phyloP scores from a whole-genome alignment of 768 basidiomycete species.

The Phlegmacium glaucopus region DNA sequence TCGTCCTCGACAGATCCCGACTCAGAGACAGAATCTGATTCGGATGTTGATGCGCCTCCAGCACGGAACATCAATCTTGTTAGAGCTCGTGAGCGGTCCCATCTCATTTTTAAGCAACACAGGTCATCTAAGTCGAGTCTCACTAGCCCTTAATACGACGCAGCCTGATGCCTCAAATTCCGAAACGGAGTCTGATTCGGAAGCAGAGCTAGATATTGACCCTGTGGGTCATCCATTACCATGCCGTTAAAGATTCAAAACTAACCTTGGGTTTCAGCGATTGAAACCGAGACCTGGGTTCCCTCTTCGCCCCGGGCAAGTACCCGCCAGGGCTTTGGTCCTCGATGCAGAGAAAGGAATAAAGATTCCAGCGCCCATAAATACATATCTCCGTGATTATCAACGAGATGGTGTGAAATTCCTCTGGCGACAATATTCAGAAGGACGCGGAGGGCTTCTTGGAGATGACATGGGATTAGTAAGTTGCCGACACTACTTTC shows the following conservation, averaged over 20 bases:
- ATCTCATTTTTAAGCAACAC: neutral
- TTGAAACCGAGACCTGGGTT: slow-evolving; percentile 54
- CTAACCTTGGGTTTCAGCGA: slow-evolving; percentile 22
- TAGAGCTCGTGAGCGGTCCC: neutral
- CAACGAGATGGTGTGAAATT: slow-evolving; percentile 86
- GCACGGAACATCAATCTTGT: neutral
- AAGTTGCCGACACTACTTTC: slow-evolving; percentile 11
- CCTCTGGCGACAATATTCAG: slow-evolving; percentile 68
- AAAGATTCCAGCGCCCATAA: slow-evolving; percentile 66
- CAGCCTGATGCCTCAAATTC: neutral
- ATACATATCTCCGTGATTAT: slow-evolving; percentile 85
- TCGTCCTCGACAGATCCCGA: slow-evolving; percentile 8
- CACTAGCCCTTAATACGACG: neutral
- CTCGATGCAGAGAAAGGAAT: slow-evolving; percentile 46
- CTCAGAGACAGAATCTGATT: slow-evolving; percentile 43
- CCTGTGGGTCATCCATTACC: slow-evolving; percentile 17
- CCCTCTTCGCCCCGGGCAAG: slow-evolving; percentile 41
- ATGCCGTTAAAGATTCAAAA: neutral
- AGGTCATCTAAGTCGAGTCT: too few species aligned
- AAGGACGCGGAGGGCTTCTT: slow-evolving; percentile 73
- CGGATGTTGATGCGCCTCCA: neutral
- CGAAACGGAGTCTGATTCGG: slow-evolving; percentile 25
- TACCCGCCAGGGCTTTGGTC: slow-evolving; percentile 40
- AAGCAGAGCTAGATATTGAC: slow-evolving; percentile 20
- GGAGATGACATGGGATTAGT: slow-evolving; percentile 97